These are phyloP conservation scores for Elsinoe ampelina DNA, from an alignment of 2,329 filamentous ascomycete genomes.

Conservation along the genomic window DNA sequence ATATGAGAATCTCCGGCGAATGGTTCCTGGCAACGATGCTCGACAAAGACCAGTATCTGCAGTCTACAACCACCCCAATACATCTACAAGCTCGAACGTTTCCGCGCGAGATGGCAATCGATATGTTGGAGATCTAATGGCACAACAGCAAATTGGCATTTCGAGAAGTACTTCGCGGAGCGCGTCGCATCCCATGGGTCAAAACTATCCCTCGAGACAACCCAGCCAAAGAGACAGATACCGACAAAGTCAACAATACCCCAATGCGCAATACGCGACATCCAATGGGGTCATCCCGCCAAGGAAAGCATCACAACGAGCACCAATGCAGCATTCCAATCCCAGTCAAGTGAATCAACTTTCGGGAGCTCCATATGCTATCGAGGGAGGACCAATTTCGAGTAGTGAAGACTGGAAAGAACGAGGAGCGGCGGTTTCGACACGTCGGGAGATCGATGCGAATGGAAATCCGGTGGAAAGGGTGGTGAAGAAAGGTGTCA, in stretches of 20 bases:
- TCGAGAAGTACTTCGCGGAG: slow-evolving; percentile 56
- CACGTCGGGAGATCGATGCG: slow-evolving; percentile 74
- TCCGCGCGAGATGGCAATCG: slow-evolving; percentile 36
- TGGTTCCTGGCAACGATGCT: slow-evolving; percentile 20
- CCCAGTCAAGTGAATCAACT: slow-evolving; percentile 17
- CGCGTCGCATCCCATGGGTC: slow-evolving; percentile 50
- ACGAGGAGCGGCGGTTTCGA: slow-evolving; percentile 75
- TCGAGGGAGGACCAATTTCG: slow-evolving; percentile 46
- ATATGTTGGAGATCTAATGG: slow-evolving; percentile 37
- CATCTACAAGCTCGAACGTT: slow-evolving; percentile 36
- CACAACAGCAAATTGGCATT: slow-evolving; percentile 40
- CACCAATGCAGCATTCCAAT: slow-evolving; percentile 35
- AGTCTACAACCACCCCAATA: slow-evolving; percentile 42
- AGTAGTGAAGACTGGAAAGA: slow-evolving; percentile 95
- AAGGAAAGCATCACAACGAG: slow-evolving; percentile 65
- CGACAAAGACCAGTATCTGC: slow-evolving; percentile 14
- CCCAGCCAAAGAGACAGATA: slow-evolving; percentile 62
- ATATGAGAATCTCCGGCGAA: slow-evolving; percentile 13
- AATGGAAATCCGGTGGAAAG: slow-evolving; percentile 73
- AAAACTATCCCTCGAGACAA: slow-evolving; percentile 55
- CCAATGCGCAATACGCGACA: slow-evolving; percentile 25
- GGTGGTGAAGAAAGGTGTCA: slow-evolving; percentile 90
- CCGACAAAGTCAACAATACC: slow-evolving; percentile 48
- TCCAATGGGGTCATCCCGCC: slow-evolving; percentile 59
- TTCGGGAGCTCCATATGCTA: slow-evolving; percentile 39